Evolutionary conservation across 768 basidiomycete genomes (phyloP), one percentile per base, ranked within the genome.

Genomic region (Naganishia vishniacii): DNA sequence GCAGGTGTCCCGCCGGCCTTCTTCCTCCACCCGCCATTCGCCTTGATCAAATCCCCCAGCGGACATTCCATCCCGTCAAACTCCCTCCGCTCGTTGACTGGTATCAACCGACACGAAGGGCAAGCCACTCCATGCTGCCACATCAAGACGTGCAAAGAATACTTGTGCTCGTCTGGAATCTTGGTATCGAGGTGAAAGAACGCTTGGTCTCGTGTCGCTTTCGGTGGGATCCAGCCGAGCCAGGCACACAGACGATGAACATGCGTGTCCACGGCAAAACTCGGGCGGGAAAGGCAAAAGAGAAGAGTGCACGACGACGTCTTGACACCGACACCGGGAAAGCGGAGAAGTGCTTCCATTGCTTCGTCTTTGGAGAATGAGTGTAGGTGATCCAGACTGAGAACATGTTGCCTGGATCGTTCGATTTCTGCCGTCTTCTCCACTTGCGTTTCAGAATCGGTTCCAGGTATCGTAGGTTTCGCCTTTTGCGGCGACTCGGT

Each of bases 191-290:
- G 49, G 61, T 75, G 74, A 26, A 64, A 65, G 65, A 71, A 73
- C 29, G 72, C 72, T 44, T 72, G 71, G 25, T 75, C 71, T 49
- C 72, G 48, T n/a, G 62, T 70, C 26, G 74, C 70, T 13, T 34
- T 51, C 18, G 64, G 64, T 15, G 72, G 72, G 26, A 65, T 62
- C 74, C 74, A 75, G 3, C 70, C 70, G n/a, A 75, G 61, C 58
- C 73, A 65, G 4, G 67, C 67, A 15, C 71, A 72, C 16, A 75
- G 68, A 12, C 74, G 70, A 47, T 68, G 67, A 1, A 75, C 74
- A 49, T 75, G 74, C 3, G 74, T 75, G 51, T 75, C 74, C 41
- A 75, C 74, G 5, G 74, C 71, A 46, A 75, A 75, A 47, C 66
- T 66, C 20, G 69, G 68, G 23, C 72, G 48, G 23, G 65, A 60